Evolutionary conservation across 805 yeast genomes (phyloP).

Genomic region (Osmozyma mogii): DNA sequence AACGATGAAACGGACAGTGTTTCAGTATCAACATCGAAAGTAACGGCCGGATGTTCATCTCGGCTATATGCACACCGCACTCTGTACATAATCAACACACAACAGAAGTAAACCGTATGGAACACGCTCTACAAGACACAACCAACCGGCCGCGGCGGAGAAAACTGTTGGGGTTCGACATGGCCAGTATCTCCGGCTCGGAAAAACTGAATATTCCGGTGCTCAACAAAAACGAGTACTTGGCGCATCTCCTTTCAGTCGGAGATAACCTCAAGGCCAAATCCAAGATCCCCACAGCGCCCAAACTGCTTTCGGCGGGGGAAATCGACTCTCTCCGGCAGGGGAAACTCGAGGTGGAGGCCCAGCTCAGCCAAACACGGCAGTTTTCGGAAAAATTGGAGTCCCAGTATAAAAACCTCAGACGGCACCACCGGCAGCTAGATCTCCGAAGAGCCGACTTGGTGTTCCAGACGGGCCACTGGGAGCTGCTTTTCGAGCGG

Average conservation of each 20-base stretch:
- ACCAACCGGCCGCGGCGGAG: slow-evolving; percentile 5
- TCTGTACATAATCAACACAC: slow-evolving; percentile 1
- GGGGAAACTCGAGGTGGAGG: too few species aligned
- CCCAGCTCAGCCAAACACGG: too few species aligned
- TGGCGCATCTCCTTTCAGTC: slow-evolving; percentile 8
- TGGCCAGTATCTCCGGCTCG: slow-evolving; percentile 10
- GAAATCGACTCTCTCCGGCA: too few species aligned
- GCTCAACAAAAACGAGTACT: slow-evolving; percentile 5
- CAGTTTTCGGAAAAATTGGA: too few species aligned
- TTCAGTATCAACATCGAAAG: too few species aligned
- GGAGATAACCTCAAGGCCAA: slow-evolving; percentile 10
- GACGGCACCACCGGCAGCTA: too few species aligned
- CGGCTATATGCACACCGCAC: slow-evolving; percentile 1
- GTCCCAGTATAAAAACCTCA: too few species aligned
- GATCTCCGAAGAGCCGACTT: too few species aligned
- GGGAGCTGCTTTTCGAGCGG: too few species aligned
- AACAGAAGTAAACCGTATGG: background rate
- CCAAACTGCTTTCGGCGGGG: background rate
- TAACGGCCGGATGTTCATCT: too few species aligned
- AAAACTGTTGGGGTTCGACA: slow-evolving; percentile 14
- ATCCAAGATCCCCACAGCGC: slow-evolving; percentile 3
- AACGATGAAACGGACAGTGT: background rate
- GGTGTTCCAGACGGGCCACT: too few species aligned
- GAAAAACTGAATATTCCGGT: slow-evolving; percentile 6
- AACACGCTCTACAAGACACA: background rate